These are phyloP conservation scores for Fusarium staphyleae DNA, from an alignment of 2,329 filamentous ascomycete species.

Conservation along the genomic window DNA sequence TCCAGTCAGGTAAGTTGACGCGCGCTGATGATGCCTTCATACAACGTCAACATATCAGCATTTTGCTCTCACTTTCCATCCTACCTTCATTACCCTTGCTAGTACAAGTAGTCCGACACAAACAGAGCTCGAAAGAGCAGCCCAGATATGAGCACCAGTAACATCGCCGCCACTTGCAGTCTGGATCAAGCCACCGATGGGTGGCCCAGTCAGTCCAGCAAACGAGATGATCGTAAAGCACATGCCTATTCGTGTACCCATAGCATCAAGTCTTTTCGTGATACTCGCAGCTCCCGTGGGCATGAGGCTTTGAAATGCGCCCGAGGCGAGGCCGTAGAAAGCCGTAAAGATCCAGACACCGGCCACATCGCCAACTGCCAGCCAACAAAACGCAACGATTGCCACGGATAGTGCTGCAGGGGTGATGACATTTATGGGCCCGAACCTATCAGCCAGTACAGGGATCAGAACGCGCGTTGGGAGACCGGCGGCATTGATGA, in stretches of 20 bases:
- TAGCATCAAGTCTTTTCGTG: slow-evolving; percentile 48
- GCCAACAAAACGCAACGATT: slow-evolving; percentile 47
- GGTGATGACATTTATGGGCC: slow-evolving; percentile 47
- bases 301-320: slow-evolving; percentile 51
- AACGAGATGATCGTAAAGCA: slow-evolving; percentile 50
- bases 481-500: slow-evolving; percentile 51
- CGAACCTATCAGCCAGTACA: slow-evolving; percentile 47
- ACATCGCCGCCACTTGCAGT: slow-evolving; percentile 37
- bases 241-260: slow-evolving; percentile 53
- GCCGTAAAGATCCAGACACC: slow-evolving; percentile 50
- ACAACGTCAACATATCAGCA: no score
- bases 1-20: no score
- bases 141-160: slow-evolving; percentile 46
- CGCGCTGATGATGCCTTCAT: no score
- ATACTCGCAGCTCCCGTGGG: slow-evolving; percentile 50
- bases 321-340: slow-evolving; percentile 40
- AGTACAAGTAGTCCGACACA: slow-evolving; percentile 32
- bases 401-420: slow-evolving; percentile 42
- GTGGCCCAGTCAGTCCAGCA: slow-evolving; percentile 49
- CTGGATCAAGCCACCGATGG: slow-evolving; percentile 46
- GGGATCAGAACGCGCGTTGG: slow-evolving; percentile 49
- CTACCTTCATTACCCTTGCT: slow-evolving; percentile 26
- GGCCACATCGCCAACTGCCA: slow-evolving; percentile 44
- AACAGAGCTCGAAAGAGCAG: slow-evolving; percentile 41
- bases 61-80: slow-evolving; percentile 18